A percentile compares a stretch with the other conserved stretches of the same genome.
phyloP scores from a whole-genome alignment of 495 filamentous ascomycete genomes.

The Lasiosphaeria hispida region DNA sequence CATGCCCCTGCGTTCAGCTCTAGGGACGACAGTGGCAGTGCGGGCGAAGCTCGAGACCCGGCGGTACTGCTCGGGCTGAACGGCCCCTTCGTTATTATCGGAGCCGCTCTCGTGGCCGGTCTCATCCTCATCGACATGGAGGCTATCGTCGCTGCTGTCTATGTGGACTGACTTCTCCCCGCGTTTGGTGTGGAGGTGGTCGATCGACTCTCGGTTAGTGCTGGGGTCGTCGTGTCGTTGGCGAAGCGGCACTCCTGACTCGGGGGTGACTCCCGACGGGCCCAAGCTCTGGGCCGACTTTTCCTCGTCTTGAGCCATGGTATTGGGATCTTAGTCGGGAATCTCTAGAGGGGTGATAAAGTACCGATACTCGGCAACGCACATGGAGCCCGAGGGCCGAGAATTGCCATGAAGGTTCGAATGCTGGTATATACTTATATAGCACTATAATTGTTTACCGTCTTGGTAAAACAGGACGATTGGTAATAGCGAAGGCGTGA shows the following conservation, averaged over 20 bases:
- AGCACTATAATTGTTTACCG: too few species aligned
- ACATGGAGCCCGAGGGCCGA: too few species aligned
- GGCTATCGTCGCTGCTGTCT: neutral
- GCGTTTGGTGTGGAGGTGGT: neutral
- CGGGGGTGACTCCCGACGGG: neutral
- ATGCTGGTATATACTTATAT: too few species aligned
- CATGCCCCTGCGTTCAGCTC: conserved; percentile 68
- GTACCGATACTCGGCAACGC: too few species aligned
- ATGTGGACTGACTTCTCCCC: neutral
- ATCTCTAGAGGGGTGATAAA: neutral
- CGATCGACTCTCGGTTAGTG: neutral
- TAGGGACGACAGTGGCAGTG: conserved; percentile 56
- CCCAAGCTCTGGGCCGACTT: neutral
- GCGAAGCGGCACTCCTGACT: neutral
- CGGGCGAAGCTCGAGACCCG: conserved; percentile 38
- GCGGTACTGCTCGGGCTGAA: conserved; percentile 23
- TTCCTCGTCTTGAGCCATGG: neutral
- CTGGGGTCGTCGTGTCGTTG: neutral
- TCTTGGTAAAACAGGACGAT: too few species aligned
- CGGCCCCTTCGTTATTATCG: conserved; percentile 10
- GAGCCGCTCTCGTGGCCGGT: neutral
- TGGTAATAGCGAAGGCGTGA: too few species aligned
- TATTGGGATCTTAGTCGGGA: neutral
- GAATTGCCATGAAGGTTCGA: too few species aligned
- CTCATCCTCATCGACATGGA: neutral